A percentile compares a stretch with the other conserved stretches of the same genome.
Conservation (phyloP, 2,329 filamentous ascomycete genomes). For the Ceratocystis ficicola region DNA sequence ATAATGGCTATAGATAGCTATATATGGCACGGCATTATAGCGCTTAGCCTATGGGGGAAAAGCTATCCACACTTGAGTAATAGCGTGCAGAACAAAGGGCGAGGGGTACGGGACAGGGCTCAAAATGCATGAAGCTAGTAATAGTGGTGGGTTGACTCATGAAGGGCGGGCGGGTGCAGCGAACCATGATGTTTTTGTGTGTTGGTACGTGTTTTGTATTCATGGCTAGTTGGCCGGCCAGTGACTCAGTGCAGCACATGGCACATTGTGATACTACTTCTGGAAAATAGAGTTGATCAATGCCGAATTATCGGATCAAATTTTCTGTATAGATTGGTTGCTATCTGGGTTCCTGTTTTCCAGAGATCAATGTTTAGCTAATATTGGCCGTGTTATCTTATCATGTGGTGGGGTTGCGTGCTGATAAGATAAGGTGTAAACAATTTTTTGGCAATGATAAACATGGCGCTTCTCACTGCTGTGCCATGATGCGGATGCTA, state of each 20-base stretch:
- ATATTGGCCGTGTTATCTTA: not conserved
- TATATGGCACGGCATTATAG: not conserved
- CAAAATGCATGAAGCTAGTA: not conserved
- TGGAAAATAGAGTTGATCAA: too few species aligned
- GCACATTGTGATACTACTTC: too few species aligned
- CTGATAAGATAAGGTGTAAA: slow-evolving; percentile 14
- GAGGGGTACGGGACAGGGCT: not conserved
- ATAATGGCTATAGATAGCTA: slow-evolving; percentile 8
- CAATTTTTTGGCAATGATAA: not conserved
- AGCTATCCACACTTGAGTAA: not conserved
- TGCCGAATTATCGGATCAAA: too few species aligned
- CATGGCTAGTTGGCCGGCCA: too few species aligned
- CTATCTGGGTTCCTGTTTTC: not conserved
- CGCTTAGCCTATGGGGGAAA: not conserved
- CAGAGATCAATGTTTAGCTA: too few species aligned
- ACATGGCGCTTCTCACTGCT: not conserved
- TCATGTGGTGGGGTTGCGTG: not conserved
- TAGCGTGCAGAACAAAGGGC: slow-evolving; percentile 5
- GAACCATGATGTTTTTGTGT: not conserved
- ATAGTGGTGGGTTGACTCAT: not conserved
- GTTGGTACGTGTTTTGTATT: not conserved
- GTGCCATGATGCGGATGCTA: not conserved
- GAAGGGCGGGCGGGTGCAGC: not conserved
- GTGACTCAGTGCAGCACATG: too few species aligned
- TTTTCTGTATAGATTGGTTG: too few species aligned